Base-by-base conservation (phyloP, 805 yeast genomes). In the Candida tammaniensis region DNA sequence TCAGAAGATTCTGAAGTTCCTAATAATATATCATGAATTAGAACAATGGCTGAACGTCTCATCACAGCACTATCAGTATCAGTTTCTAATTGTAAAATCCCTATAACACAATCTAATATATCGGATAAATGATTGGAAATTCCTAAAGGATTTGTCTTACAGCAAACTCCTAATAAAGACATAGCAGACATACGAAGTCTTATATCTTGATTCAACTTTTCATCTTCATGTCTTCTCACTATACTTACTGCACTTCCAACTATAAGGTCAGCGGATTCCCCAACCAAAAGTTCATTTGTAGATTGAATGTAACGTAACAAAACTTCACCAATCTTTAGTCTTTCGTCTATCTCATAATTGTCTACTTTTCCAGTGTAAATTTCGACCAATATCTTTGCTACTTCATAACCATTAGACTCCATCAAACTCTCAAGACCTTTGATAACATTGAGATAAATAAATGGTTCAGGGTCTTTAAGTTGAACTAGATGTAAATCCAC, bases 251-350 rank as follows among this genome's bases (percentile, higher is more conserved):
- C 68, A 0, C 67, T 48, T 4, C 59, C 52, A 1, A 76, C 67
- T 4, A 87, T 52, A 1, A 48, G 33, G 7, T 57, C 58, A 0
- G 79, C 75, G 2, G 58, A 18, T 0, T 48, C 45, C 2, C 81
- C 81, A 0, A 64, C 43, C 23, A 82, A 69, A 1, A 77, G 44
- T 38, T 71, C 71, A 25, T 73, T 72, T 17, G 74, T 55, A 2
- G 54, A 47, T 38, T 70, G 75, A 18, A 88, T 65, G 40, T 70
- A 78, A 18, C 85, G 70, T 17, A 77, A 56, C 1, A 91, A 45
- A 1, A 84, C 93, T 54, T 91, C 98, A 20, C 97, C 97, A 12
- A 86, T 62, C 39, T 84, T 75, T 31, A 93, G 59, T n/a, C 82
- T 60, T 36, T 80, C 83, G 49, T 88, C 96, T 1, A 86, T 27